Base-by-base conservation (phyloP, 75 land plant genomes). In the Pinus tabuliformis region DNA sequence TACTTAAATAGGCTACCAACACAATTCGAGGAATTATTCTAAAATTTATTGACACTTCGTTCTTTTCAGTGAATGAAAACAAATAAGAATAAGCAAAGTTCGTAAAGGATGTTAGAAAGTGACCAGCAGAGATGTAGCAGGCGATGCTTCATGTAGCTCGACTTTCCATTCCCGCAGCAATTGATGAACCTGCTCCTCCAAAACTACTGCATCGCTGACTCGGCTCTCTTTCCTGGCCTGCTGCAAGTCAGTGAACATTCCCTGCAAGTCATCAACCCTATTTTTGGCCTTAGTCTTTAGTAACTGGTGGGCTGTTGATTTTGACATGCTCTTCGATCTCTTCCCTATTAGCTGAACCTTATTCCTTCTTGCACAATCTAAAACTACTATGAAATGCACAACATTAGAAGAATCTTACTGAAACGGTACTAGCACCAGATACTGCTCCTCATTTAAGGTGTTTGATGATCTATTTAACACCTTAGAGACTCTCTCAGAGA, bases 181-280 rank as follows among this genome's bases (percentile, higher is more conserved):
- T 75, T 81, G 84, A 58, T 81, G 85, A 64, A 84, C 79, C 60
- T 84, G 84, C 77, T 84, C 86, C 73, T 84, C 83, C 77, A 84
- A 61, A 36, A 81, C 61, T 26, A 76, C 84, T 28, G 78, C 83
- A 75, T 84, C 83, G 26, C 56, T 77, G 57, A 63, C 33, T 62
- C 83, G 62, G 62, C 74, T 75, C 52, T 84, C 84, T 49, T 75
- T 63, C 73, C 86, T 62, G 57, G 86, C 83, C 78, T 78, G 60
- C 63, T 84, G 86, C 80, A 84, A 63, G 20, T 79, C 74, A 58
- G 80, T 62, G 22, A 84, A 83, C 80, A 84, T 73, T 37, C 77
- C 83, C 65, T 84, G 83, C 76, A 84, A 76, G 28, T 81, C 83
- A 58, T 84, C 86, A 56, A 81, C 84, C 73, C 74, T 73, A 28